Conservation (phyloP, 73 alveolate species). For the Tetrahymena thermophila region DNA sequence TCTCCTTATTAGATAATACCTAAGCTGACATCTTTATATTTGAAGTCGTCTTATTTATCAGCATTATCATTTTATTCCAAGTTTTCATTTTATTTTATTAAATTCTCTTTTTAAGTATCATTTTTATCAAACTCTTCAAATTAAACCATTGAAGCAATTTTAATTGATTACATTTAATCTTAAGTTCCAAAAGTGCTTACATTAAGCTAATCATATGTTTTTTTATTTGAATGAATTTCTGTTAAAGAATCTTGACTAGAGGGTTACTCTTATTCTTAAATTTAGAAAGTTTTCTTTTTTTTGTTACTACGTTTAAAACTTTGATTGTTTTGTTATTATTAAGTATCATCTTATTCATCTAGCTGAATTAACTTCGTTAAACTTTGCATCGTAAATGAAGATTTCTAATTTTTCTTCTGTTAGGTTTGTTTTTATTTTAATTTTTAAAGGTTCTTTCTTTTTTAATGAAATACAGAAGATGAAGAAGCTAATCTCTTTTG, state of each 20-base stretch:
- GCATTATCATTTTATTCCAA: background rate
- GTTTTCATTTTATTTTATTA: background rate
- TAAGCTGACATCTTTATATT: background rate
- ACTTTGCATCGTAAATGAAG: background rate
- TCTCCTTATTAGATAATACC: background rate
- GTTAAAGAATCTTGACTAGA: background rate
- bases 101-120: background rate
- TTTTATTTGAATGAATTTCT: background rate
- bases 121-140: background rate
- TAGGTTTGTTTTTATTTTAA: background rate
- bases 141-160: background rate
- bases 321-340: no score
- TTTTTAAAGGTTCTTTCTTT: background rate
- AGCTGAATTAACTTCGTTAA: background rate
- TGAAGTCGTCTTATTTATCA: background rate
- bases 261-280: background rate
- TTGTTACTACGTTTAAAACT: background rate
- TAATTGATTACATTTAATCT: background rate
- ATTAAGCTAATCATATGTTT: background rate
- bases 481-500: background rate
- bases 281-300: background rate
- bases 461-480: background rate
- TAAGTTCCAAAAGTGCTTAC: background rate
- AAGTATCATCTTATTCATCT: background rate
- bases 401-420: background rate